These are phyloP conservation scores for Trametes pubescens DNA, from an alignment of 1,284 basidiomycete species.

Conservation along the genomic window DNA sequence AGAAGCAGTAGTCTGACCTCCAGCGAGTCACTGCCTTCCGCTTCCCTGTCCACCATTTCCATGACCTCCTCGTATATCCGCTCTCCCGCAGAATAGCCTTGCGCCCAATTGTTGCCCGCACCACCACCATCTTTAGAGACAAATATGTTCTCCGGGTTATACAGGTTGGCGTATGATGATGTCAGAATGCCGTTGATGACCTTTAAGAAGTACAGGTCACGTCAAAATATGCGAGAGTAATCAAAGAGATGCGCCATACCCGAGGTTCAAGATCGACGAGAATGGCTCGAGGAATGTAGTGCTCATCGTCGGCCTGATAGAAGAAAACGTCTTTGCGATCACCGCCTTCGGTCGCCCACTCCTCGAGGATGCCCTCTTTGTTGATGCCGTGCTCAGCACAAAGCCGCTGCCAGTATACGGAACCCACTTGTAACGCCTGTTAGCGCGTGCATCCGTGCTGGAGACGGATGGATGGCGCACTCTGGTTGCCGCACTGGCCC, in stretches of 20 bases:
- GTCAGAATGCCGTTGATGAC: slow-evolving; percentile 96
- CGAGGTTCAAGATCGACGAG: slow-evolving; percentile 98
- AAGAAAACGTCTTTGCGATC: slow-evolving; percentile 99
- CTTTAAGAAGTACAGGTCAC: slow-evolving; percentile 50
- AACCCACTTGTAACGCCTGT: slow-evolving; percentile 69
- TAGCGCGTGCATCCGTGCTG: slow-evolving; percentile 26
- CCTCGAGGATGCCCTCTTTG: slow-evolving; percentile 91
- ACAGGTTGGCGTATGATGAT: slow-evolving; percentile 92
- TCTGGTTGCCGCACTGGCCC: slow-evolving; percentile 97
- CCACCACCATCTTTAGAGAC: slow-evolving; percentile 96
- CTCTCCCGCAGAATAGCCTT: slow-evolving; percentile 92
- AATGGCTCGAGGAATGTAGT: slow-evolving; percentile 97
- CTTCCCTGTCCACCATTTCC: slow-evolving; percentile 99
- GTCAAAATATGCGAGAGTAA: background rate
- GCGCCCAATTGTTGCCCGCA: slow-evolving; percentile 99
- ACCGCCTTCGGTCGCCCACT: slow-evolving; percentile 93
- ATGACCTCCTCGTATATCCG: slow-evolving; percentile 96
- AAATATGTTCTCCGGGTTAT: slow-evolving; percentile 99
- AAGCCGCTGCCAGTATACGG: slow-evolving; percentile 94
- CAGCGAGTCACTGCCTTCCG: slow-evolving; percentile 96
- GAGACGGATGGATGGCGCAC: slow-evolving; percentile 56
- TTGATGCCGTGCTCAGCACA: slow-evolving; percentile 97
- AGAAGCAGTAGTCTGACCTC: slow-evolving; percentile 70
- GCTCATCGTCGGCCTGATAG: slow-evolving; percentile 99
- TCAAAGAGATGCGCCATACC: slow-evolving; percentile 56